These are phyloP conservation scores for Lodderomyces theae DNA, from an alignment of 1,139 yeast genomes.

Conservation along the genomic window DNA sequence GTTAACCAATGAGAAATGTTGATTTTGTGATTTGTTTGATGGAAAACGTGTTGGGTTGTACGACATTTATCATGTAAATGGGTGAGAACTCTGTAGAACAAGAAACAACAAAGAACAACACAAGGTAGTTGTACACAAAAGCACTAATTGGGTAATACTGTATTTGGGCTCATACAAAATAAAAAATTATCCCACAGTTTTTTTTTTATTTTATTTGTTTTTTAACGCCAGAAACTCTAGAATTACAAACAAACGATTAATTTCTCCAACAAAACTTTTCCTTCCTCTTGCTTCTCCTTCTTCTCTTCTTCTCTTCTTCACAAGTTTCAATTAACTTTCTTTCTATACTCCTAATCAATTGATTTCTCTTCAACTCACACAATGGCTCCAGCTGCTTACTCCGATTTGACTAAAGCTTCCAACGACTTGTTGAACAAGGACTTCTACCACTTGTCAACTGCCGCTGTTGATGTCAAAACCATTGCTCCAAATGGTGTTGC, in stretches of 20 bases:
- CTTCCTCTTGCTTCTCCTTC: slow-evolving; percentile 3
- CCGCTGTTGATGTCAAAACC: slow-evolving; percentile 86
- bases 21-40: not conserved
- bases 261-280: not conserved
- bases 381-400: slow-evolving; percentile 70
- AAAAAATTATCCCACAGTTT: slow-evolving; percentile 3
- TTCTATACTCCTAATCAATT: slow-evolving; percentile 3
- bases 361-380: slow-evolving; percentile 9
- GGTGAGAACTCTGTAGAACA: not conserved
- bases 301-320: slow-evolving; percentile 2
- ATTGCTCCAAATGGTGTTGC: slow-evolving; percentile 96
- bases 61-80: not conserved
- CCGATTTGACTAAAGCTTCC: slow-evolving; percentile 87
- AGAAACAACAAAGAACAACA: not conserved
- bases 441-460: slow-evolving; percentile 88
- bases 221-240: slow-evolving; percentile 2
- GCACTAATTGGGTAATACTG: not conserved
- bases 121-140: not conserved
- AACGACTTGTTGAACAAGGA: slow-evolving; percentile 88
- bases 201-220: not conserved
- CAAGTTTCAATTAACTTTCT: not conserved
- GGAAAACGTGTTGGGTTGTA: not conserved
- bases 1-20: not conserved
- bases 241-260: not conserved
- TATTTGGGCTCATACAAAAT: not conserved